phyloP scores from a whole-genome alignment of 1,284 basidiomycete species.

The Melanopsichium pennsylvanicum region DNA sequence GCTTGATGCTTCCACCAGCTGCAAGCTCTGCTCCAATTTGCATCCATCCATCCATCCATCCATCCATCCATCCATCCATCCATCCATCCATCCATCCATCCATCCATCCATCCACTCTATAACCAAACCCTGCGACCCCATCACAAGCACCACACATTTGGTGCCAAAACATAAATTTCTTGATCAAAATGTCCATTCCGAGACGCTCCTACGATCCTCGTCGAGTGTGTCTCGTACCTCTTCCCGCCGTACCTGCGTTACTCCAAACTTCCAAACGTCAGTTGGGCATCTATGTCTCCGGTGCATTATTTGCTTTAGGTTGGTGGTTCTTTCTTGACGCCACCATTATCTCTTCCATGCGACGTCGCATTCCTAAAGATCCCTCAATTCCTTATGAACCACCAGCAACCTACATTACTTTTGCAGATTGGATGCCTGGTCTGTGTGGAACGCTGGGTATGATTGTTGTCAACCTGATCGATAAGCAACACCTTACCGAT shows the following conservation, averaged over 20 bases:
- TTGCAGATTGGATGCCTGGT: constrained; percentile 94
- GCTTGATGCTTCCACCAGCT: no score
- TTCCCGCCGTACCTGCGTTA: constrained; percentile 66
- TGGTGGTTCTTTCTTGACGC: constrained; percentile 98
- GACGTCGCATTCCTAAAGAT: constrained; percentile 73
- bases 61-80: no score
- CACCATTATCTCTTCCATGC: constrained; percentile 76
- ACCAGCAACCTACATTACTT: constrained; percentile 83
- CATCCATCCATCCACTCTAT: not conserved
- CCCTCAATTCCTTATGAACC: constrained; percentile 75
- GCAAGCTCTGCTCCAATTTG: no score
- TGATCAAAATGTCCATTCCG: constrained; percentile 72
- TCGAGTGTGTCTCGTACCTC: constrained; percentile 74
- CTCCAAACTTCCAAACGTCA: constrained; percentile 74
- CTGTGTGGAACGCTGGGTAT: constrained; percentile 93
- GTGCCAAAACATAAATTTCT: not conserved
- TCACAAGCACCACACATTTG: no score
- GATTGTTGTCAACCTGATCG: constrained; percentile 89
- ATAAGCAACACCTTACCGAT: constrained; percentile 83
- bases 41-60: no score
- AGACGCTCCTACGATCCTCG: constrained; percentile 85
- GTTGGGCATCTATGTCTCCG: constrained; percentile 87
- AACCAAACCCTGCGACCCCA: no score
- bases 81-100: not conserved
- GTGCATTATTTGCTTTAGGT: constrained; percentile 87